Conservation (phyloP, 805 yeast species). For the Metschnikowia kofuensis region DNA sequence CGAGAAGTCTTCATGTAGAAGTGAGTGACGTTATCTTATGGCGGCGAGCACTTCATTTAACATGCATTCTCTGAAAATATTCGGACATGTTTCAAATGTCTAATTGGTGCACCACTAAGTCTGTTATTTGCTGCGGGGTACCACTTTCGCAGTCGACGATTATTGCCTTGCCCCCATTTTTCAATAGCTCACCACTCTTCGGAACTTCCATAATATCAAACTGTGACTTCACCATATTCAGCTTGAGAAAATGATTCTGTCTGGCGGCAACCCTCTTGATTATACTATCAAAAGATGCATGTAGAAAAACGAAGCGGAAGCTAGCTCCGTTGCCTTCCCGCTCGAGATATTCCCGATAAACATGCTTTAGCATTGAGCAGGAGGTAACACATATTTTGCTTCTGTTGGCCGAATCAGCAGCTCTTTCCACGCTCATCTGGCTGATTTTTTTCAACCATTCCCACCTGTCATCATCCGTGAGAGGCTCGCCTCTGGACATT, state of each 20-base stretch:
- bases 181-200: slow-evolving; percentile 31
- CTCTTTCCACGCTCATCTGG: slow-evolving; percentile 34
- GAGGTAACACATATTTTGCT: slow-evolving; percentile 53
- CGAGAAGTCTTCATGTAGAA: too few relatives aligned
- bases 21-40: too few relatives aligned
- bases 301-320: slow-evolving; percentile 64
- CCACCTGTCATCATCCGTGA: slow-evolving; percentile 90
- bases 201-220: slow-evolving; percentile 76
- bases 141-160: slow-evolving; percentile 29
- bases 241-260: slow-evolving; percentile 81
- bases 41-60: too few relatives aligned
- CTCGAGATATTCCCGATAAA: slow-evolving; percentile 65
- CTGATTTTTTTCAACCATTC: slow-evolving; percentile 72
- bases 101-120: slow-evolving; percentile 20
- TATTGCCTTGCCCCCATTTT: slow-evolving; percentile 36
- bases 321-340: slow-evolving; percentile 29
- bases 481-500: slow-evolving; percentile 78
- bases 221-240: slow-evolving; percentile 79
- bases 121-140: slow-evolving; percentile 13
- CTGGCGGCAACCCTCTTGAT: slow-evolving; percentile 60
- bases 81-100: neutral
- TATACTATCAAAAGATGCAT: slow-evolving; percentile 61
- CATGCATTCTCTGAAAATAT: too few relatives aligned
- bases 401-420: slow-evolving; percentile 24
- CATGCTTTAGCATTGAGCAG: slow-evolving; percentile 80